Base-by-base conservation (phyloP, 225 moss, liverwort and hornwort genomes). In the Bryoerythrophyllum caledonicum region DNA sequence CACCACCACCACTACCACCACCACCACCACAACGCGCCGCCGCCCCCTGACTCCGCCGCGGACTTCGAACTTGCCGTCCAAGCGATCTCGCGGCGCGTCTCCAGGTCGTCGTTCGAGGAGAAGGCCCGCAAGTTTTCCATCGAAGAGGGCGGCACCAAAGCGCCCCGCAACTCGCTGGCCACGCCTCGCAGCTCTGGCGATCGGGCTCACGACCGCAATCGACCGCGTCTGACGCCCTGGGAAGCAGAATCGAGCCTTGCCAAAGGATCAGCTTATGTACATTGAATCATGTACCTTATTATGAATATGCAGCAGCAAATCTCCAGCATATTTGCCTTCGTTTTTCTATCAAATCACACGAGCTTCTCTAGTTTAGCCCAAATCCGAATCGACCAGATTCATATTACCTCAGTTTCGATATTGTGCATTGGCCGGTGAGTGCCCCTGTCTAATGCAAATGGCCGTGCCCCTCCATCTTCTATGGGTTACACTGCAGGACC, bases 51-150 rank as follows among this genome's bases (percentile, higher is more conserved):
- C 48, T 49, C 48, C 41, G 40, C 23, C 3, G 84, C 75, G 25
- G 84, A 87, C 62, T 82, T 54, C 60, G 84, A 87, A 68, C 30
- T 87, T 9, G 82, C 84, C 5, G 72, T 82, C 10, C 87, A 84
- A 44, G 87, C 82, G 51, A 85, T 87, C 19, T 71, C 79, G 37
- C 53, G 72, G 68, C 84, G 87, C 38, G 65, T 80, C 37, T 77
- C 82, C 28, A 80, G 87, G 51, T 78, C 80, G 6, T 82, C 84
- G 24, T 87, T 82, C 43, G 87, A 87, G 54, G 84, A 87, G 56
- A 84, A 65, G 56, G 56, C 60, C 16, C 78, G 46, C 7, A 62
- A 65, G 51, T 80, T 80, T 26, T 68, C 82, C 7, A 12, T 80
- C 15, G 84, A 87, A 17, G 76, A 87, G 19, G 68, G 24, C 40